Conservation (phyloP, 2,329 filamentous ascomycete genomes). For the Pseudocercospora cruenta region DNA sequence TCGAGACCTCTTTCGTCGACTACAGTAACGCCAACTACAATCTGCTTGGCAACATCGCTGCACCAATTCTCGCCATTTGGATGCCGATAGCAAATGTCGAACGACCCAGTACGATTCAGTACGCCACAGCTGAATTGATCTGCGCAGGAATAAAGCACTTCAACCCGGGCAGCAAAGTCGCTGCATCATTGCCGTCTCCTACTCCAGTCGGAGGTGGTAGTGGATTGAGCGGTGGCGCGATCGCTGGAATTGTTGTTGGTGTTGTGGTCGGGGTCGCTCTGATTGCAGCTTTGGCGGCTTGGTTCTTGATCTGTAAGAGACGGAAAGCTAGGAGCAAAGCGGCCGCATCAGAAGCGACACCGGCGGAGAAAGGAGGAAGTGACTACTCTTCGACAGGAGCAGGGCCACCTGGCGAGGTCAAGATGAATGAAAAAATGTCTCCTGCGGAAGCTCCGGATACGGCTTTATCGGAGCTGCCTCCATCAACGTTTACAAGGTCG, state of each 20-base stretch:
- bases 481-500: not conserved
- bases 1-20: not conserved
- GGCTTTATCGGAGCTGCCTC: not conserved
- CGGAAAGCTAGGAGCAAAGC: constrained; percentile 2
- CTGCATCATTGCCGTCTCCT: constrained; percentile 4
- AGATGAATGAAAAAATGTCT: not conserved
- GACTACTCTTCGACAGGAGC: not conserved
- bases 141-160: constrained; percentile 6
- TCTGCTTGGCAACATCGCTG: not conserved
- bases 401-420: not conserved
- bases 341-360: not conserved
- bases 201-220: constrained; percentile 5
- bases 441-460: constrained; percentile 4
- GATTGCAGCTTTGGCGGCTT: not conserved
- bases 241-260: constrained; percentile 7
- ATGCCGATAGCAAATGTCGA: constrained; percentile 18
- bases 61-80: constrained; percentile 11
- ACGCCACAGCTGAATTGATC: constrained; percentile 7
- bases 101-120: constrained; percentile 9
- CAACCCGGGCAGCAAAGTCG: constrained; percentile 1
- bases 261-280: constrained; percentile 10
- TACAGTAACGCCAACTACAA: constrained; percentile 8
- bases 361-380: not conserved
- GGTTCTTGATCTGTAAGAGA: constrained; percentile 6
- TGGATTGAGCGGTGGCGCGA: constrained; percentile 14